phyloP scores from a whole-genome alignment of 495 filamentous ascomycete species.

The Cladorrhinum samala region DNA sequence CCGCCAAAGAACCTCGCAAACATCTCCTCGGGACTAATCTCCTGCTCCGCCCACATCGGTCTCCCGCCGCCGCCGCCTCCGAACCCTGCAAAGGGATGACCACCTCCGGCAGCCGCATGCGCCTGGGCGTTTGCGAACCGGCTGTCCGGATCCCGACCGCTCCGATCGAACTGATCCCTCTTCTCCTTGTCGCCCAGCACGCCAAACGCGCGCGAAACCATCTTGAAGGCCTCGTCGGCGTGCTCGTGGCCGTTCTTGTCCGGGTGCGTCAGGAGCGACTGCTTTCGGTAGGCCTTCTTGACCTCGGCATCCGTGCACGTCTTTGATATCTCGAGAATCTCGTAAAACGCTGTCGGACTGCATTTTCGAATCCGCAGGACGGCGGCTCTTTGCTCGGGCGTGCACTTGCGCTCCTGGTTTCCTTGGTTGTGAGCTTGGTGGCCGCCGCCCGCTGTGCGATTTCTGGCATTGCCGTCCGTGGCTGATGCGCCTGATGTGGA shows the following conservation, averaged over 20 bases:
- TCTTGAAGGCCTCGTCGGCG: constrained; percentile 97
- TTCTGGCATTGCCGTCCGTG: constrained; percentile 31
- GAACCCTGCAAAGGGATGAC: constrained; percentile 72
- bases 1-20: constrained; percentile 92
- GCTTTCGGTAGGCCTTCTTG: constrained; percentile 92
- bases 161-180: constrained; percentile 76
- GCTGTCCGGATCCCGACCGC: constrained; percentile 86
- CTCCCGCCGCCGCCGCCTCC: constrained; percentile 41
- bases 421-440: constrained; percentile 83
- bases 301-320: constrained; percentile 72
- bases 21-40: constrained; percentile 93
- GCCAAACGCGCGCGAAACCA: constrained; percentile 90
- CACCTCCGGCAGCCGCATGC: constrained; percentile 43
- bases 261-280: constrained; percentile 83
- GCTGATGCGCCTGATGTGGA: constrained; percentile 68
- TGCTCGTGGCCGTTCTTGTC: constrained; percentile 98
- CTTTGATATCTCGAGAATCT: constrained; percentile 63
- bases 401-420: constrained; percentile 84
- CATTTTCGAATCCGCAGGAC: constrained; percentile 84
- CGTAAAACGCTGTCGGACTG: constrained; percentile 80
- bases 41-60: constrained; percentile 65
- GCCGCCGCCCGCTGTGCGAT: constrained; percentile 49
- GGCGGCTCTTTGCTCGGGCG: constrained; percentile 80
- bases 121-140: constrained; percentile 63
- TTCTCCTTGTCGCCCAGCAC: constrained; percentile 91